Evolutionary conservation across 192 early-diverging fungal species (phyloP), one percentile per base, ranked within the genome.

Genomic region (Umbelopsis isabellina): DNA sequence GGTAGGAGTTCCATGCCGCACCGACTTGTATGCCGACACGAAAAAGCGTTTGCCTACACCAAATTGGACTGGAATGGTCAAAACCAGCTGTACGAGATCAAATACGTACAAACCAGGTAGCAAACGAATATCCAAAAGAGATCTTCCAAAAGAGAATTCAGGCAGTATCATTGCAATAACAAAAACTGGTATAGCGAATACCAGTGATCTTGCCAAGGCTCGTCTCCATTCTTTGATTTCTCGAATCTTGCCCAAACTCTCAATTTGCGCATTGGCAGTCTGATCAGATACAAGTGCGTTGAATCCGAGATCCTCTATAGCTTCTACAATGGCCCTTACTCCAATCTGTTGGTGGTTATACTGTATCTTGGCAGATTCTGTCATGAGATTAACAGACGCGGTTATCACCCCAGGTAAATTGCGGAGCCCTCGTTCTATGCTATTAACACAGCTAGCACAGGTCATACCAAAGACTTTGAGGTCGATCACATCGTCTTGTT

Each of bases 1-100:
- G 66, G 93, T 99, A 69, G 96, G 94, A 46, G 87, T 88, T 6
- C 65, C 87, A 65, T 97, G 95, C 47, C 79, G 75, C 23, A 97
- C 69, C 0, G 95, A 88, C 73, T 92, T 91, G 76, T 86, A 94
- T 0, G 95, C 89, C 25, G 90, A 83, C 20, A 46, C 49, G 68
- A 95, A 93, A 82, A 99, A 99, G 27, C 87, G 80, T 22, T 78
- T 69, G 0, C 95, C 97, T 12, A 98, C 77, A 10, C 88, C 87
- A 83, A 99, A 98, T 84, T 98, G 96, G 16, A 97, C 91, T 33
- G 96, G 95, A n/a, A 92, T 89, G 3, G 96, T 93, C 30, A 99
- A 78, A 5, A 90, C 7, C 66, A 93, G 75, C 80, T 91, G 84
- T 21, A 86, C 65, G 13, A 96, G 22, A 52, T 92, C 82, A 16